Conservation (phyloP, 805 yeast genomes). For the Ogataea ganodermae region DNA sequence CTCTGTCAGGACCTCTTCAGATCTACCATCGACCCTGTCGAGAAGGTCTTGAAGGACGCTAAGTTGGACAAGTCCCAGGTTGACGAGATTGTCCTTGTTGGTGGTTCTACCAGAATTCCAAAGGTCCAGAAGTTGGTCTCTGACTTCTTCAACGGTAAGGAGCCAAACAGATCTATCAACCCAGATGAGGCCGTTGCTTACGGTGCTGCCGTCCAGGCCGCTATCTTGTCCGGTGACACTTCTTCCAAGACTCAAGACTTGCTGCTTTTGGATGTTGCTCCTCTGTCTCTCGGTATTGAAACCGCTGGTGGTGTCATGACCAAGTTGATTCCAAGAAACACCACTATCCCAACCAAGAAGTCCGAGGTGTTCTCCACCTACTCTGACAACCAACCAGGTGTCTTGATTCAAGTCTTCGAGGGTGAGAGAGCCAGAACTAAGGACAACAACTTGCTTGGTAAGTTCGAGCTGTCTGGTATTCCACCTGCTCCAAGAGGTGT, state of each 20-base stretch:
- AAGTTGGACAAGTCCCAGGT: slow-evolving; percentile 88
- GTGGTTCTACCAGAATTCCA: slow-evolving; percentile 99
- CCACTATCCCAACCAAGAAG: slow-evolving; percentile 74
- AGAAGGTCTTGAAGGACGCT: slow-evolving; percentile 88
- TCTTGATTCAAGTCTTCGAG: slow-evolving; percentile 74
- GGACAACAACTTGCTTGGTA: slow-evolving; percentile 76
- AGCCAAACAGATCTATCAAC: slow-evolving; percentile 94
- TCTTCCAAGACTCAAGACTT: slow-evolving; percentile 95
- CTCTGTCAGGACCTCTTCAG: slow-evolving; percentile 92
- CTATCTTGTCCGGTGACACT: slow-evolving; percentile 93
- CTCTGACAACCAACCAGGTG: slow-evolving; percentile 84
- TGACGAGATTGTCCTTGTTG: slow-evolving; percentile 91
- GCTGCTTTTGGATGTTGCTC: slow-evolving; percentile 94
- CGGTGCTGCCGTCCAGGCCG: slow-evolving; percentile 99
- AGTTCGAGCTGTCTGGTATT: slow-evolving; percentile 69
- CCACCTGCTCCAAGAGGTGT: slow-evolving; percentile 79
- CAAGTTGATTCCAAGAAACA: slow-evolving; percentile 74
- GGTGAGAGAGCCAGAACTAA: slow-evolving; percentile 80
- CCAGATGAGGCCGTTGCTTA: slow-evolving; percentile 99
- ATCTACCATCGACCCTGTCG: slow-evolving; percentile 92
- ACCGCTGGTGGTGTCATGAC: slow-evolving; percentile 84
- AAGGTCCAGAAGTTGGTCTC: slow-evolving; percentile 93
- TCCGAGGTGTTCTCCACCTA: slow-evolving; percentile 79
- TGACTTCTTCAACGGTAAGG: slow-evolving; percentile 96
- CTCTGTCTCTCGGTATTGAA: slow-evolving; percentile 81